Evolutionary conservation across 345 rosid genomes (phyloP).

Genomic region (Passiflora organensis): DNA sequence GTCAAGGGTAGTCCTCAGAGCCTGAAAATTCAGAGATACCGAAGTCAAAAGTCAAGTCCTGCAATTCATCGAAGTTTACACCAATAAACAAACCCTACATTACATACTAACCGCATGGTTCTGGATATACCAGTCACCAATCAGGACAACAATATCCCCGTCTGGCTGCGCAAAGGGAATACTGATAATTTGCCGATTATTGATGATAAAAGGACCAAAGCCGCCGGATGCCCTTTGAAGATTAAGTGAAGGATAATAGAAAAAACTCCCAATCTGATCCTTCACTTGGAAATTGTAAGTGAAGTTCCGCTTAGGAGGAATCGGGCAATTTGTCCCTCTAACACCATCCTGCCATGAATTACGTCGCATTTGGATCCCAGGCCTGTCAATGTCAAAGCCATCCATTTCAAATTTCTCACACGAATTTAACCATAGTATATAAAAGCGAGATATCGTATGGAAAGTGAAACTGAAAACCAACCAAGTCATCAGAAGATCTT

Average conservation of each 20-base stretch:
- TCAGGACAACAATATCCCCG: conserved; percentile 53
- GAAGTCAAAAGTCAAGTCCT: conserved; percentile 5
- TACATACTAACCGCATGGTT: conserved; percentile 63
- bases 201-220: conserved; percentile 72
- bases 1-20: conserved; percentile 59
- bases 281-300: conserved; percentile 89
- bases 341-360: conserved; percentile 95
- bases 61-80: conserved; percentile 2
- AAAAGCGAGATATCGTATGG: not conserved
- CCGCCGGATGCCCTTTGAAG: conserved; percentile 94
- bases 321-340: conserved; percentile 82
- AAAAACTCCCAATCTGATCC: conserved; percentile 94
- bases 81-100: not conserved
- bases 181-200: conserved; percentile 48
- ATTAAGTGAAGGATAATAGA: conserved; percentile 75
- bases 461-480: no score
- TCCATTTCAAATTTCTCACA: conserved; percentile 6
- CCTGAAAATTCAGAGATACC: conserved; percentile 35
- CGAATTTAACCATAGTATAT: not conserved
- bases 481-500: conserved; percentile 79
- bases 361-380: conserved; percentile 79
- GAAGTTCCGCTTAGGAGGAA: conserved; percentile 56
- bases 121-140: conserved; percentile 87
- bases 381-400: conserved; percentile 38
- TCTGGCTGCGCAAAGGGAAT: conserved; percentile 83